Base-by-base conservation (phyloP, 306 rosid species). In the Ormosia semicastrata region DNA sequence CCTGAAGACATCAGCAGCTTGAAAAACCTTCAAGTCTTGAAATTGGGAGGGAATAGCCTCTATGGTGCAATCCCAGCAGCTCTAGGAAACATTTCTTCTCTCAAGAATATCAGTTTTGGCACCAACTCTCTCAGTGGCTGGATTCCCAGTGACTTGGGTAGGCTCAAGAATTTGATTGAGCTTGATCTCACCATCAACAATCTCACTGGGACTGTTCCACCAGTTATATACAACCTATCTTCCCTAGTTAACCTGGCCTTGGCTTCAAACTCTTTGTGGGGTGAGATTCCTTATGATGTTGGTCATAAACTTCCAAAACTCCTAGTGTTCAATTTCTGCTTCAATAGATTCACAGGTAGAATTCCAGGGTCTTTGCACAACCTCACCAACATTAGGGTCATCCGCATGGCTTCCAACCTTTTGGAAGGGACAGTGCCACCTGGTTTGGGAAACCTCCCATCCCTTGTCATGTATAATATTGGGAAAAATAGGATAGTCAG, bases 301-400 rank as follows among this genome's bases (percentile, higher is more conserved):
- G 97, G 91, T 3, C 57, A 74, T 14, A 87, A 13, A 54, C 88
- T 90, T 75, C 95, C 97, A 36, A 89, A 90, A 18, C 87, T 94
- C n/a, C 6, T 89, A 13, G 57, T 66, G 47, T 89, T 90, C 88
- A 76, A 83, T 49, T 71, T 87, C 24, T 92, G 98, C 73, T 52
- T 87, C 76, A 93, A 93, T 47, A 80, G 62, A 6, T 90, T 93
- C 79, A 91, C 93, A 0, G 94, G 98, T 47, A 60, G 67, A 33
- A 88, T 94, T 82, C 98, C 98, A 1, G 85, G 79, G 18, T 94
- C 98, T 18, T 66, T 94, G 52, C 93, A 92, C 66, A 94, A 94
- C 33, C 90, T 92, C 63, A 87, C 94, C 7, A 86, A 88, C 30
- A 90, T 90, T 59, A 33, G 65, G 67, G 44, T 84, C 53, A 88